Base-by-base conservation (phyloP, 2,329 filamentous ascomycete genomes). In the Parastagonospora avenae region DNA sequence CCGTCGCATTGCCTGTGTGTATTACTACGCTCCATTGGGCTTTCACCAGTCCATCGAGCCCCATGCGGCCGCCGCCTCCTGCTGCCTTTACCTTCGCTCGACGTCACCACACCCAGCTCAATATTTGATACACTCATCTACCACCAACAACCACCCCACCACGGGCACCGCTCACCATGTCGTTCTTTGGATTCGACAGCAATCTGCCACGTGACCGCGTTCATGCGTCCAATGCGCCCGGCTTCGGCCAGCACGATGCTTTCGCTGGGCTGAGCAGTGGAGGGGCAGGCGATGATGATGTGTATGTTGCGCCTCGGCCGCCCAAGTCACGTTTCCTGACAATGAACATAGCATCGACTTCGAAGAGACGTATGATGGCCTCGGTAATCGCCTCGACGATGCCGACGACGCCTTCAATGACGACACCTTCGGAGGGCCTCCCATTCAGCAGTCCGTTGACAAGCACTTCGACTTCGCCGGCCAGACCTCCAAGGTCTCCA, bases 381-480 rank as follows among this genome's bases (percentile, higher is more conserved):
- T 99, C 35, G 94, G 92, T 49, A 90, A 96, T 69, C 86, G 90
- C 73, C 86, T 99, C 31, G 88, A 96, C 66, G 93, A 99, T 72
- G 88, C 90, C 15, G 90, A 93, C 67, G 94, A 99, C 79, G 91
- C 84, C 43, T 91, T 97, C 81, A 99, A 99, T 74, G 91, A 97
- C 66, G 94, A 97, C 71, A 99, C 94, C 2, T 99, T 99, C 50
- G 82, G 79, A 49, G 76, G 74, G 31, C 77, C 80, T 28, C 79
- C 73, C 45, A 76, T 75, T 30, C 72, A 77, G 64, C 74, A 81
- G 61, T 66, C 79, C 9, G 85, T 94, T 52, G 92, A 92, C 69
- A 95, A 90, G 72, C 93, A 99, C 74, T 97, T 97, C 67, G 94
- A 99, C 74, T 99, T 97, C 76, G 96, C 95, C 60, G 92, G 92